Evolutionary conservation across 371 early-diverging fungal genomes (phyloP).

Genomic region (Rhizopus arrhizus): DNA sequence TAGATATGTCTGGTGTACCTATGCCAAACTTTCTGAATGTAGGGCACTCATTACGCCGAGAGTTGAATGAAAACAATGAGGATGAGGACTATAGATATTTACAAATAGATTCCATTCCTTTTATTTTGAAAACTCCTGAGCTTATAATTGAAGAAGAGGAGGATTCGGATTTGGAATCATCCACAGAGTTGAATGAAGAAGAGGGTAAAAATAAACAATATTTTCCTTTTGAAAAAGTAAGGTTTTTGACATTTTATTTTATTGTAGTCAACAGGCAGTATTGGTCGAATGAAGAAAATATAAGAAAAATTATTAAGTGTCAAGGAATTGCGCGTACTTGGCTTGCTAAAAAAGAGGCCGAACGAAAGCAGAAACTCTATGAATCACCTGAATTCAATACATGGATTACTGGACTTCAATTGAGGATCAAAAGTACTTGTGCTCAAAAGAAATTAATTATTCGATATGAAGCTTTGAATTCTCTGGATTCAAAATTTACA

Average conservation of each 20-base stretch:
- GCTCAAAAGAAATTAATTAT: slow-evolving; percentile 46
- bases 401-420: slow-evolving; percentile 61
- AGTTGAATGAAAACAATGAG: slow-evolving; percentile 46
- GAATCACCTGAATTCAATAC: slow-evolving; percentile 26
- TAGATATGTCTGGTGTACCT: slow-evolving; percentile 76
- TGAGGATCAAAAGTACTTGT: slow-evolving; percentile 63
- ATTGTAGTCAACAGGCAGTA: slow-evolving; percentile 7
- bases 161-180: neutral
- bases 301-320: slow-evolving; percentile 44
- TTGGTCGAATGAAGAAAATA: slow-evolving; percentile 33
- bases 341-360: slow-evolving; percentile 44
- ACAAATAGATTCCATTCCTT: neutral
- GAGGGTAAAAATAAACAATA: neutral
- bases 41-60: slow-evolving; percentile 68
- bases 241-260: neutral
- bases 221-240: neutral
- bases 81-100: slow-evolving; percentile 22
- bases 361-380: slow-evolving; percentile 8
- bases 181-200: neutral
- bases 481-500: slow-evolving; percentile 27
- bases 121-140: slow-evolving; percentile 35
- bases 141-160: slow-evolving; percentile 48
- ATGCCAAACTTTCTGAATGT: slow-evolving; percentile 87
- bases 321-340: slow-evolving; percentile 65
- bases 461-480: slow-evolving; percentile 16